A percentile compares a stretch with the other conserved stretches of the same genome.
phyloP scores from a whole-genome alignment of 176 grass and related monocot species.

The Otatea glauca region DNA sequence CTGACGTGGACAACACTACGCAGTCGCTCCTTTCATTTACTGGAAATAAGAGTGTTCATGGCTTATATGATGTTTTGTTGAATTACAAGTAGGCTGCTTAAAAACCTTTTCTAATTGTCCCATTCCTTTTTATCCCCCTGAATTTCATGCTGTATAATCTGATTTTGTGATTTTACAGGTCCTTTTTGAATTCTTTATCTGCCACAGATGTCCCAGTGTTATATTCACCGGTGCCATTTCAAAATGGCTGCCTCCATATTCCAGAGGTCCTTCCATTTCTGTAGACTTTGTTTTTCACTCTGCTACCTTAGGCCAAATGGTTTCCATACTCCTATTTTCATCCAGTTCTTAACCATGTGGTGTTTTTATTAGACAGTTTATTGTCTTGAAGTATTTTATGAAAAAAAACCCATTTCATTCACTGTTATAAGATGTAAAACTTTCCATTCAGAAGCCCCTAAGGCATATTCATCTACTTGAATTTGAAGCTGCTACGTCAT shows the following conservation, averaged over 20 bases:
- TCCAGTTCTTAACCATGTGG: neutral
- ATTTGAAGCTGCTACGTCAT: neutral
- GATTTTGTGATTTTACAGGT: constrained; percentile 52
- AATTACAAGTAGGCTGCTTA: constrained; percentile 75
- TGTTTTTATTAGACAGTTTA: neutral
- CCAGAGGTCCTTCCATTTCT: constrained; percentile 62
- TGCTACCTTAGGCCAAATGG: neutral
- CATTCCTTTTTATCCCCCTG: neutral
- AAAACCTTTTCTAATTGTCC: neutral
- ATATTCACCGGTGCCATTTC: constrained; percentile 75
- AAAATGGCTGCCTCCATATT: constrained; percentile 73
- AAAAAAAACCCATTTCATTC: neutral
- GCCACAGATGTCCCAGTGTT: constrained; percentile 72
- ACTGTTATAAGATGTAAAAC: neutral
- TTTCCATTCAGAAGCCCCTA: neutral
- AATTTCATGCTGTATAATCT: constrained; percentile 17
- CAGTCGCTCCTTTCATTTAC: constrained; percentile 83
- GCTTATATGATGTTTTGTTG: constrained; percentile 80
- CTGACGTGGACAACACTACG: constrained; percentile 73
- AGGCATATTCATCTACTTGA: neutral
- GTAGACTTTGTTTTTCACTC: neutral
- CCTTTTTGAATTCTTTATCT: constrained; percentile 63
- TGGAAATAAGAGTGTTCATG: constrained; percentile 77
- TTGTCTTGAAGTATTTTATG: neutral
- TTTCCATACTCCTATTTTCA: neutral